Evolutionary conservation across 495 filamentous ascomycete genomes (phyloP).

Genomic region (Penicillium alfredii): DNA sequence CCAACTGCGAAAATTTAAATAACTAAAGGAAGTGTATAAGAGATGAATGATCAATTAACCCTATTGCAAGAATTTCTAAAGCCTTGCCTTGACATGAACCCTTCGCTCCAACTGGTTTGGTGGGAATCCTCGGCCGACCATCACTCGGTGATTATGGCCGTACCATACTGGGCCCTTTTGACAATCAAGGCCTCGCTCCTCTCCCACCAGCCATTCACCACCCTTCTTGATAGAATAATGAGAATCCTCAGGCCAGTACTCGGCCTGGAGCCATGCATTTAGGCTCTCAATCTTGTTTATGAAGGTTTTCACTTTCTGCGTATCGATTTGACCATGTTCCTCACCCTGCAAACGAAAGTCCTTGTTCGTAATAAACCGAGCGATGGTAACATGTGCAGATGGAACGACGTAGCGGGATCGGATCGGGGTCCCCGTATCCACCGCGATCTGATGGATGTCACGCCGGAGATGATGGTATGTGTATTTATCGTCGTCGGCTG

Average conservation of each 20-base stretch:
- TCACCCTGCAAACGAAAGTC: conserved; percentile 48
- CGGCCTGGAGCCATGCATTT: conserved; percentile 58
- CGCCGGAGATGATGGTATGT: conserved; percentile 82
- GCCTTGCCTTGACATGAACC: too few relatives aligned
- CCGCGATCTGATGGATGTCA: conserved; percentile 57
- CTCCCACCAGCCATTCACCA: conserved; percentile 62
- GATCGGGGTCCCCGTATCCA: conserved; percentile 50
- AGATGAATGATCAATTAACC: too few relatives aligned
- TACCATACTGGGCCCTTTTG: conserved; percentile 70
- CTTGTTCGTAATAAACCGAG: conserved; percentile 57
- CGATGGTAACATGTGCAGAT: conserved; percentile 77
- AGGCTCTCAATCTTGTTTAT: conserved; percentile 62
- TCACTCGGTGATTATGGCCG: too few relatives aligned
- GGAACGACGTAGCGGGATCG: conserved; percentile 73
- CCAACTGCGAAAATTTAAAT: too few relatives aligned
- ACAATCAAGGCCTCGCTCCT: conserved; percentile 63
- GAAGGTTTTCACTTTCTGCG: too few relatives aligned
- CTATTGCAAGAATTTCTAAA: too few relatives aligned
- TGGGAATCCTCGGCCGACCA: too few relatives aligned
- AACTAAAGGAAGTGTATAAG: too few relatives aligned
- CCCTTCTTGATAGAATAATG: conserved; percentile 38
- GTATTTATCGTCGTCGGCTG: conserved; percentile 58
- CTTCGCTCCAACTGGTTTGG: too few relatives aligned
- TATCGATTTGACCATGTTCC: too few relatives aligned
- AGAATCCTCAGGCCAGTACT: conserved; percentile 58